Evolutionary conservation across 2,329 filamentous ascomycete species (phyloP).

Genomic region (Aspergillus fumigatiaffinis): DNA sequence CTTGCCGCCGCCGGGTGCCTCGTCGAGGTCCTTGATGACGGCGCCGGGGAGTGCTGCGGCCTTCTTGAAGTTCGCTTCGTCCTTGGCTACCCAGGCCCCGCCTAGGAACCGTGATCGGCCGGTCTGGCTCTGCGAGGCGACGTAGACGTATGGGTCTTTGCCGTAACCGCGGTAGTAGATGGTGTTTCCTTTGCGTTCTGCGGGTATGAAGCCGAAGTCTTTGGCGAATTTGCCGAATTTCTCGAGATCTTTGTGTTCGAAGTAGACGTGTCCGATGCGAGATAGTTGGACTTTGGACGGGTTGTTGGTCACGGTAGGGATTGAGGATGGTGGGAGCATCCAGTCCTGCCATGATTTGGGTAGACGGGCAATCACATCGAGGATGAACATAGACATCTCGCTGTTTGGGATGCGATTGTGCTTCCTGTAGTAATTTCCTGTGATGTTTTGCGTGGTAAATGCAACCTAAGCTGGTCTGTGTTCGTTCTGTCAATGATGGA

Average conservation of each 20-base stretch:
- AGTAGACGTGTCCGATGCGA: constrained; percentile 27
- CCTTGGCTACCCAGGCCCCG: constrained; percentile 56
- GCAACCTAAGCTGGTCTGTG: no score
- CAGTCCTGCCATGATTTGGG: no score
- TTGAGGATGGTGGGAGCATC: background rate
- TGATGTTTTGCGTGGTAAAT: no score
- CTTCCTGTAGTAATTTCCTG: no score
- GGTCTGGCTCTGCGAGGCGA: constrained; percentile 50
- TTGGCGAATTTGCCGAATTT: constrained; percentile 22
- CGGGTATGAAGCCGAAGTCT: constrained; percentile 31
- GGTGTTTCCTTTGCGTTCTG: constrained; percentile 31
- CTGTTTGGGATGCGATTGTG: no score
- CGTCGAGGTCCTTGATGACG: constrained; percentile 47
- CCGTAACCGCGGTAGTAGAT: constrained; percentile 62
- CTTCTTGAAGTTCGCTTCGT: constrained; percentile 51
- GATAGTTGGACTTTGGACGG: constrained; percentile 23
- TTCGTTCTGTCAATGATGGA: no score
- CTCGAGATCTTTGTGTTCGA: constrained; percentile 26
- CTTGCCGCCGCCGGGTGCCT: constrained; percentile 18
- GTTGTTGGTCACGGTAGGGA: constrained; percentile 18
- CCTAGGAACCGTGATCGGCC: constrained; percentile 53
- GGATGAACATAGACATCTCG: no score
- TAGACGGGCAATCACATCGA: no score
- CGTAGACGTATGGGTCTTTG: constrained; percentile 57
- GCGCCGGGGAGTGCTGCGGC: constrained; percentile 50